Evolutionary conservation across 1,284 basidiomycete species (phyloP).

Genomic region (Apiotrichum domesticum): DNA sequence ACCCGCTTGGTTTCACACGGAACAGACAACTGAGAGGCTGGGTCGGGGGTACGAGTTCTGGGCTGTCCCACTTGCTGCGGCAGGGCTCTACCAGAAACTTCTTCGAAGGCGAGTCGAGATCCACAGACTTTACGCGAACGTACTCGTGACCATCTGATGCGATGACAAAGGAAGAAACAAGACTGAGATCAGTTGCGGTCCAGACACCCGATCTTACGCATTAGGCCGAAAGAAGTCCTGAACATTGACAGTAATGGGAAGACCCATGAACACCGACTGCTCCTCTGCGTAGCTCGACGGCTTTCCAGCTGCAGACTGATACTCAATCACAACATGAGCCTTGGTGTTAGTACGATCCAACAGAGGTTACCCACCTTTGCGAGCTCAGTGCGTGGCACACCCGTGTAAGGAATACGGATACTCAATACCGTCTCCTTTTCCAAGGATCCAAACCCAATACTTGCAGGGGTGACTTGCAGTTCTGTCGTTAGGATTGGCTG

Average conservation of each 20-base stretch:
- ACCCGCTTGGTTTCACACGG: slow-evolving; percentile 26
- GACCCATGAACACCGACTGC: slow-evolving; percentile 35
- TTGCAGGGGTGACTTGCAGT: slow-evolving; percentile 5
- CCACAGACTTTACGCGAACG: slow-evolving; percentile 33
- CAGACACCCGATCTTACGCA: slow-evolving; percentile 26
- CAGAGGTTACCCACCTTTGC: slow-evolving; percentile 18
- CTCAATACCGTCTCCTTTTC: slow-evolving; percentile 6
- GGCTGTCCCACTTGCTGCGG: slow-evolving; percentile 17
- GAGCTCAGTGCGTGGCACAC: slow-evolving; percentile 27
- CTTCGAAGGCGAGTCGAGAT: slow-evolving; percentile 15
- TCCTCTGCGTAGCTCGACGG: slow-evolving; percentile 23
- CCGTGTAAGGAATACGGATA: slow-evolving; percentile 28
- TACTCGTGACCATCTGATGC: slow-evolving; percentile 42
- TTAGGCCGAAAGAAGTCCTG: slow-evolving; percentile 48
- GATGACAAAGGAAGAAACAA: slow-evolving; percentile 46
- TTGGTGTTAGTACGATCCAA: slow-evolving; percentile 1
- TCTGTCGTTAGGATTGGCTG: not conserved
- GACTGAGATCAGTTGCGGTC: slow-evolving; percentile 20
- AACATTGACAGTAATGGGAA: slow-evolving; percentile 48
- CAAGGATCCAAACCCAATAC: slow-evolving; percentile 20
- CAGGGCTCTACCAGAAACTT: slow-evolving; percentile 21
- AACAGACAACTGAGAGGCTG: slow-evolving; percentile 41
- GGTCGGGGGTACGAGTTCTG: slow-evolving; percentile 29
- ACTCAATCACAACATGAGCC: slow-evolving; percentile 29
- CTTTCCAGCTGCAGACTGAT: slow-evolving; percentile 8